Evolutionary conservation across 2,329 filamentous ascomycete species (phyloP).

Genomic region (Colletotrichum neosansevieriae): DNA sequence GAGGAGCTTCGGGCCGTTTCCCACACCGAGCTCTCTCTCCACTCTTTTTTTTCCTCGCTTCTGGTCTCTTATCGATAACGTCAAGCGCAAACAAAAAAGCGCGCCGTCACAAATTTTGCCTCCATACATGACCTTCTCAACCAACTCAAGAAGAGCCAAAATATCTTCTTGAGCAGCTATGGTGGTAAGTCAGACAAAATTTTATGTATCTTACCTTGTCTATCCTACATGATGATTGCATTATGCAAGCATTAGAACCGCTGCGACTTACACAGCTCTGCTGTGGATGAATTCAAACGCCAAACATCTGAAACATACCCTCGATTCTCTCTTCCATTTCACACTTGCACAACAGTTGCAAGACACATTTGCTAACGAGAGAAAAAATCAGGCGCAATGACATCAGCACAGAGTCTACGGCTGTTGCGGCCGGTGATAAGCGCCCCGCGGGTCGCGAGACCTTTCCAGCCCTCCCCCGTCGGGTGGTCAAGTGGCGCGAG

Average conservation of each 20-base stretch:
- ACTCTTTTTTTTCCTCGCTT: neutral
- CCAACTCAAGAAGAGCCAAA: slow-evolving; percentile 34
- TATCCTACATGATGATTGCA: slow-evolving; percentile 50
- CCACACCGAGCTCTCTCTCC: neutral
- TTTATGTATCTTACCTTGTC: neutral
- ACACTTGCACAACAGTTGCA: slow-evolving; percentile 42
- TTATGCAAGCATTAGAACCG: slow-evolving; percentile 56
- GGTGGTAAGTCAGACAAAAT: slow-evolving; percentile 28
- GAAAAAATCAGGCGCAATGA: slow-evolving; percentile 48
- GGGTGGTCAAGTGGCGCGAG: slow-evolving; percentile 32
- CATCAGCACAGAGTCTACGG: slow-evolving; percentile 51
- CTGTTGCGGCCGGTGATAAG: slow-evolving; percentile 43
- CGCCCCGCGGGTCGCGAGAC: slow-evolving; percentile 31
- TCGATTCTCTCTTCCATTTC: slow-evolving; percentile 29
- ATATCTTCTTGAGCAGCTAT: slow-evolving; percentile 35
- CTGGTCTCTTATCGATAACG: slow-evolving; percentile 36
- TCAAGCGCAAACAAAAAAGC: slow-evolving; percentile 17
- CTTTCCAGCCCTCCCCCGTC: slow-evolving; percentile 30
- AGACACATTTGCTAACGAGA: slow-evolving; percentile 35
- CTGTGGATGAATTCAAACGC: slow-evolving; percentile 58
- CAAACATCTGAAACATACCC: slow-evolving; percentile 52
- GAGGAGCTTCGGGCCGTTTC: slow-evolving; percentile 22
- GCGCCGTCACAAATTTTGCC: slow-evolving; percentile 14
- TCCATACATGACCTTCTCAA: neutral
- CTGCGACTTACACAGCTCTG: slow-evolving; percentile 62